Evolutionary conservation across 768 basidiomycete species (phyloP), one percentile per base, ranked within the genome.

Genomic region (Podaxis sp.): DNA sequence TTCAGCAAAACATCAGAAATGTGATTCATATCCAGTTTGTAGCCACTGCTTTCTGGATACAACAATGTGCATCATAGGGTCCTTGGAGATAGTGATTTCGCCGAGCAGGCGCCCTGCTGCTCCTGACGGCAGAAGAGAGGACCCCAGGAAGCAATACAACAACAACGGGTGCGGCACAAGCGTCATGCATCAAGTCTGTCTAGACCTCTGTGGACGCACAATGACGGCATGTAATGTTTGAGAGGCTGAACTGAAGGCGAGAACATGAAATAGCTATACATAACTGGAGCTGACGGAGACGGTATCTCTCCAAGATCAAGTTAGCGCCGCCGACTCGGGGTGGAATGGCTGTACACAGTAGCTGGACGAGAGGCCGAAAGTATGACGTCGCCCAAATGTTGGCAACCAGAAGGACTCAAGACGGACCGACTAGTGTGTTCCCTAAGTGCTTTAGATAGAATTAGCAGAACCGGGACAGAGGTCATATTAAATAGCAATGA

Each of bases 291-390:
- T n/a, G 43, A 46, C 17, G 15, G 43, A 46, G 19, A 46, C 43
- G 7, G 43, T 46, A 46, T 15, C 43, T 19, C 19, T 46, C 19
- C 43, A 19, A 19, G 43, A 19, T 19, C 43, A 46, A n/a, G 43
- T 59, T 53, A 60, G 59, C 53, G 53, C 53, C 60, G 25, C 60
- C 60, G 60, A 61, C 53, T 61, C 60, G 60, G 60, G 59, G 27
- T 17, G 54, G 49, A 59, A 57, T 46, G 56, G 40, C 56, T 50
- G 36, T 51, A 50, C 36, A 59, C 47, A 38, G 43, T 46, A 19
- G 43, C 43, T 15, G 43, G 19, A 46, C 19, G 17, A 46, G 40
- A 41, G 40, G 40, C 40, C 17, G 17, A 41, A 4, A 12, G 17
- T 13, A 53, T 53, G 52, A 36, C 52, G 52, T 53, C 52, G 27